These are phyloP conservation scores for Tetracladium setigerum DNA, from an alignment of 495 filamentous ascomycete species.

Conservation along the genomic window DNA sequence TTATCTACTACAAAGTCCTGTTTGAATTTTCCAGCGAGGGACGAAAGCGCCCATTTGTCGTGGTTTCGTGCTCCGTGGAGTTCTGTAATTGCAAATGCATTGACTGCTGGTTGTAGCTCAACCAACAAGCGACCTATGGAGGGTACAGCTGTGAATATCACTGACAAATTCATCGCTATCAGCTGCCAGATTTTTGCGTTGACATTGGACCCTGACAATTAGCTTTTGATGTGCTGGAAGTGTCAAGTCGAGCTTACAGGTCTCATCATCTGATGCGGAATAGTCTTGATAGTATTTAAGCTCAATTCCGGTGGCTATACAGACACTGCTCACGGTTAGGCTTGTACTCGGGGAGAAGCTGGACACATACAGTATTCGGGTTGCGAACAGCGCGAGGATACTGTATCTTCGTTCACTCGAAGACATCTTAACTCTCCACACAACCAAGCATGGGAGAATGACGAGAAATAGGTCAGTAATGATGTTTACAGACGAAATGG, in stretches of 20 bases:
- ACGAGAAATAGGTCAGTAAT: conserved; percentile 20
- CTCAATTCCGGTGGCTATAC: background rate
- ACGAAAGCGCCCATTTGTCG: conserved; percentile 17
- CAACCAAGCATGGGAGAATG: conserved; percentile 19
- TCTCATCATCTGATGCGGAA: conserved; percentile 1
- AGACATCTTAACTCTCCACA: conserved; percentile 19
- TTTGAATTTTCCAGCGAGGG: too few species aligned
- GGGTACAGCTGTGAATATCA: conserved; percentile 28
- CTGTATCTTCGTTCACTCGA: conserved; percentile 10
- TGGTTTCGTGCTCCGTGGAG: conserved; percentile 11
- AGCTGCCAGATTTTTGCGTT: too few species aligned
- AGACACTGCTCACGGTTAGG: background rate
- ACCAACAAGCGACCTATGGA: conserved; percentile 32
- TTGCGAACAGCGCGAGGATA: conserved; percentile 22
- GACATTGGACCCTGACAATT: too few species aligned
- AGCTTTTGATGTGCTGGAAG: too few species aligned
- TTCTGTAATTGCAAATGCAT: conserved; percentile 27
- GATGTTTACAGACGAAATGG: conserved; percentile 23
- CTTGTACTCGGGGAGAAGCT: background rate
- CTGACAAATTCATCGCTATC: conserved; percentile 23
- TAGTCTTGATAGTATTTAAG: background rate
- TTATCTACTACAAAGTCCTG: too few species aligned
- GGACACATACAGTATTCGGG: conserved; percentile 21
- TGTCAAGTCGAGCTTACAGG: too few species aligned
- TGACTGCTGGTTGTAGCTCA: conserved; percentile 23